A percentile compares a stretch with the other conserved stretches of the same genome.
Evolutionary conservation across 768 basidiomycete species (phyloP).

Genomic region (Boletus edulis): DNA sequence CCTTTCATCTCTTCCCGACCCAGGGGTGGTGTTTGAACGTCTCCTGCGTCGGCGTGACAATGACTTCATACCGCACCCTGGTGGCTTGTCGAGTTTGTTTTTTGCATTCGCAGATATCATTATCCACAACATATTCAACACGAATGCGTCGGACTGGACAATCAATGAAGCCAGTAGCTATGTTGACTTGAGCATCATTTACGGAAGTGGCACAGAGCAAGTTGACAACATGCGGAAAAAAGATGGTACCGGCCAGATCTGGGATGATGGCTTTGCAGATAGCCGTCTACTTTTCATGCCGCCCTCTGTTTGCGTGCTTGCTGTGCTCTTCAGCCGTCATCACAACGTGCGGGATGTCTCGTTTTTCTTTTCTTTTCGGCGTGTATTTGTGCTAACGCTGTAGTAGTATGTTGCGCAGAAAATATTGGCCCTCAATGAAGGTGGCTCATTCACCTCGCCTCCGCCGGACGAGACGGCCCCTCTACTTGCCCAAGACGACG

Average conservation of each 20-base stretch:
- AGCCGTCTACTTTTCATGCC: constrained; percentile 66
- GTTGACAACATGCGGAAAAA: constrained; percentile 52
- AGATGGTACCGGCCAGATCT: constrained; percentile 68
- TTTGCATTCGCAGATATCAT: constrained; percentile 79
- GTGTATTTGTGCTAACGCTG: constrained; percentile 5
- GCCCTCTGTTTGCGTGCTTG: constrained; percentile 63
- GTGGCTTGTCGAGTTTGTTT: constrained; percentile 69
- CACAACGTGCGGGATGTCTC: constrained; percentile 55
- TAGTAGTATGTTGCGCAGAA: constrained; percentile 66
- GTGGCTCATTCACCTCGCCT: constrained; percentile 38
- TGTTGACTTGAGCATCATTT: constrained; percentile 72
- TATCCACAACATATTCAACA: constrained; percentile 72
- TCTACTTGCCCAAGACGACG: constrained; percentile 59
- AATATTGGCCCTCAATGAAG: constrained; percentile 68
- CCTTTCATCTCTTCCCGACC: constrained; percentile 53
- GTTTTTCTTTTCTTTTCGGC: neutral
- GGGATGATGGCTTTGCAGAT: constrained; percentile 71
- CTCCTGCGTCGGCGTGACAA: constrained; percentile 44
- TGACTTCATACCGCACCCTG: constrained; percentile 54
- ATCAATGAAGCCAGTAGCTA: constrained; percentile 71
- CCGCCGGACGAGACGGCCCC: constrained; percentile 15
- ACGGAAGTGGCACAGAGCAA: constrained; percentile 54
- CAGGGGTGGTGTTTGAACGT: constrained; percentile 68
- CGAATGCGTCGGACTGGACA: constrained; percentile 42
- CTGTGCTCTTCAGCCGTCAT: constrained; percentile 68